Evolutionary conservation across 73 alveolate species (phyloP), one percentile per base, ranked within the genome.

Genomic region (Blepharisma stoltei): DNA sequence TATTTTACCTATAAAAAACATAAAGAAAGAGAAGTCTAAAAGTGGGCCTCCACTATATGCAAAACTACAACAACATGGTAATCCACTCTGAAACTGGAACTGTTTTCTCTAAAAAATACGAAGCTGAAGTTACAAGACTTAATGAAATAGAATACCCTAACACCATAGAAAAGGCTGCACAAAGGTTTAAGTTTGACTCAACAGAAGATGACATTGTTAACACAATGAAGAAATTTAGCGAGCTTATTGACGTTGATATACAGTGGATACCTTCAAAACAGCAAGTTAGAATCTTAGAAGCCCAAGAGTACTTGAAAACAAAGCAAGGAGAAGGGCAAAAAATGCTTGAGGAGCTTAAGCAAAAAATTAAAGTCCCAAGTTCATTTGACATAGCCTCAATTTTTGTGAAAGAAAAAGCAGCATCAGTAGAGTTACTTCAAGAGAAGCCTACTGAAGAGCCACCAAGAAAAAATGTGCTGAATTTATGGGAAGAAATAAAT

Each of bases 41-140:
- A 6, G 92, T 88, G 66, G 48, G 78, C 6, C 53, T 85, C 71
- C 75, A 73, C 55, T 54, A 43, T n/a, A 46, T 32, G 68, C 45
- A 60, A 50, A 14, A 20, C 86, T 6, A 21, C 48, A 65, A 45
- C 6, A 86, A 86, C 55, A 70, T 47, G 46, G 60, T 32, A 27
- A 75, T 20, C 21, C 75, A 43, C 53, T 37, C 9, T 53, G 37
- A 27, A 54, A 44, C 78, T 68, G 79, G 70, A 69, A 18, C 32
- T 23, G 55, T 69, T 32, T n/a, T 41, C n/a, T 14, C 79, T 11
- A 41, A 38, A 54, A 81, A 18, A 71, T 18, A 25, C 60, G 37
- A 37, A n/a, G 83, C 25, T 14, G 78, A 9, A 45, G 14, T 27
- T n/a, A 7, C 45, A 6, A 25, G 41, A 4, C 21, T 32, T n/a